Evolutionary conservation across 2,329 filamentous ascomycete species (phyloP).

Genomic region (Zymoseptoria ardabiliae): DNA sequence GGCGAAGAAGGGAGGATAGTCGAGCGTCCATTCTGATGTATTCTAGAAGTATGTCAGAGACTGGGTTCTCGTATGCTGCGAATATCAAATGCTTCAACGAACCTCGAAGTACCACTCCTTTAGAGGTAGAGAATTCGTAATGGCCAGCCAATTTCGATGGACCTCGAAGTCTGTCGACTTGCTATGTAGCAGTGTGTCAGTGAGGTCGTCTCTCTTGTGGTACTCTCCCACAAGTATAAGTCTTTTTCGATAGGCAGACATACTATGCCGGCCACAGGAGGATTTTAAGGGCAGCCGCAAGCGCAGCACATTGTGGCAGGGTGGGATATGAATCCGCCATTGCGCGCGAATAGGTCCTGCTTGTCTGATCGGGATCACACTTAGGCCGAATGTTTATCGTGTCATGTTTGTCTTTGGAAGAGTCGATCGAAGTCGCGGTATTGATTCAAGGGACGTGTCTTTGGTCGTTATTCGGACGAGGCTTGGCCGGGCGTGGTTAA

Average conservation of each 20-base stretch:
- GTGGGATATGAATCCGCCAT: conserved; percentile 83
- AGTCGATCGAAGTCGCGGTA: neutral
- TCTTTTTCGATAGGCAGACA: conserved; percentile 32
- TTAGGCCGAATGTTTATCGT: neutral
- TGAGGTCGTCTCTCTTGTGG: neutral
- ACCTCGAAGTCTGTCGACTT: conserved; percentile 99
- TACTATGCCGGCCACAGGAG: conserved; percentile 93
- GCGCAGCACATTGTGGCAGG: conserved; percentile 78
- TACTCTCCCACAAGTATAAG: conserved; percentile 1
- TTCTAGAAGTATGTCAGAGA: conserved; percentile 43
- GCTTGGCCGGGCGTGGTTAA: neutral
- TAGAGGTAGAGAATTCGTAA: conserved; percentile 80
- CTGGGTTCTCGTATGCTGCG: neutral
- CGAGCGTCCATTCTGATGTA: conserved; percentile 98
- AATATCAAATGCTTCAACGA: conserved; percentile 9
- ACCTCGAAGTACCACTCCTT: conserved; percentile 92
- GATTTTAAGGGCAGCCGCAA: conserved; percentile 82
- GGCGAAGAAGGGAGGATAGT: conserved; percentile 97
- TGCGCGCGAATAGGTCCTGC: neutral
- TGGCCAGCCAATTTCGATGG: conserved; percentile 96
- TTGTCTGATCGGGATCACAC: neutral
- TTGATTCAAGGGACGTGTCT: neutral
- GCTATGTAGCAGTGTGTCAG: conserved; percentile 43
- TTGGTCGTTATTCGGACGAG: neutral
- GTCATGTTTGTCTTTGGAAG: neutral